These are phyloP conservation scores for Starmera stellimalicola DNA, from an alignment of 1,139 yeast genomes.

Conservation along the genomic window DNA sequence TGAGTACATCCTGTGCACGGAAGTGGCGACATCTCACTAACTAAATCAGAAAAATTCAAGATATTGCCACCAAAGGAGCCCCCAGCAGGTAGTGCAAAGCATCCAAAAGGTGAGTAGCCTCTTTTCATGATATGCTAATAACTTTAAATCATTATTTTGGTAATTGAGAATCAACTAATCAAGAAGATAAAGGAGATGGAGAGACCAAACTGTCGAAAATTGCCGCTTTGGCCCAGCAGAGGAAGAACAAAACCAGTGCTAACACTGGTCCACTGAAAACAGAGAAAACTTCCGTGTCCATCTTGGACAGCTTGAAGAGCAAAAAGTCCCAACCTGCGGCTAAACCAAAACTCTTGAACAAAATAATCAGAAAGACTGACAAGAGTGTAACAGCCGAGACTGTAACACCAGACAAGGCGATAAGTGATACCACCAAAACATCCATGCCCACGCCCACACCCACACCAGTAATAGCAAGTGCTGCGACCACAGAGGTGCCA, in stretches of 20 bases:
- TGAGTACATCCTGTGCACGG: constrained; percentile 23
- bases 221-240: constrained; percentile 38
- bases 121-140: background rate
- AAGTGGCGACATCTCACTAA: constrained; percentile 2
- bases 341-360: background rate
- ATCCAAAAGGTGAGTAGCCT: constrained; percentile 12
- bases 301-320: constrained; percentile 13
- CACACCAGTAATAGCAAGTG: too few relatives aligned
- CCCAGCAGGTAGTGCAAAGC: too few relatives aligned
- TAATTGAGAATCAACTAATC: background rate
- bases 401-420: background rate
- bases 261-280: background rate
- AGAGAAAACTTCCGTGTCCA: constrained; percentile 11
- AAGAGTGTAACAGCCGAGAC: background rate
- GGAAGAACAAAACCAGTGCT: constrained; percentile 15
- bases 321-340: background rate
- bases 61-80: too few relatives aligned
- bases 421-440: too few relatives aligned
- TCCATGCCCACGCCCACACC: too few relatives aligned
- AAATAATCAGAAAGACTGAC: background rate
- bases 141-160: too few relatives aligned
- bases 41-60: constrained; percentile 10
- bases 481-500: too few relatives aligned
- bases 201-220: constrained; percentile 35
- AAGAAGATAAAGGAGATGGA: too few relatives aligned